A percentile compares a stretch with the other conserved stretches of the same genome.
Conservation (phyloP, 202 grass and related monocot species). For the Panicum hallii region DNA sequence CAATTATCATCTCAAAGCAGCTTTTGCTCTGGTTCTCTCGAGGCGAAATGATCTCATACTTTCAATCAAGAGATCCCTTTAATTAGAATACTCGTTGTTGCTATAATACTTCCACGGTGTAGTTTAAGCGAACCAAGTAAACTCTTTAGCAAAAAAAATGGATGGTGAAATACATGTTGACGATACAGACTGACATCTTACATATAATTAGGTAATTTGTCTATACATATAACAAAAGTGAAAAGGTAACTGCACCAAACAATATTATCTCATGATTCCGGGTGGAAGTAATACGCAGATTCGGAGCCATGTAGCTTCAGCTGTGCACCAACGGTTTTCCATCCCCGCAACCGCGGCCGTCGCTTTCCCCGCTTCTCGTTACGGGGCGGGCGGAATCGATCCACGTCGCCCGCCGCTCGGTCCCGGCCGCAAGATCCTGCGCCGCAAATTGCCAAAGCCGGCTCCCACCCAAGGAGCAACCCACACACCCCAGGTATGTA, state of each 20-base stretch:
- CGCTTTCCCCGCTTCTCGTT: background rate
- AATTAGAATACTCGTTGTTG: too few species aligned
- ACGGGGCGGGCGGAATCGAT: background rate
- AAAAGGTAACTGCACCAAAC: background rate
- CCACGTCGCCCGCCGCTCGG: conserved; percentile 42
- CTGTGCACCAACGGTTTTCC: conserved; percentile 48
- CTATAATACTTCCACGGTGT: background rate
- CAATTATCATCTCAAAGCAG: too few species aligned
- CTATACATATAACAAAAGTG: too few species aligned
- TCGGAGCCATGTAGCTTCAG: background rate
- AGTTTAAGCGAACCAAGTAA: background rate
- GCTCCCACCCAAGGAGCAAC: background rate
- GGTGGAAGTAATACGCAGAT: background rate
- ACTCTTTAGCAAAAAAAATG: too few species aligned
- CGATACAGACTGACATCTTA: too few species aligned
- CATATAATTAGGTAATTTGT: background rate
- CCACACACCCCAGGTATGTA: background rate
- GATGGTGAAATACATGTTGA: background rate
- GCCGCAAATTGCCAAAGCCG: conserved; percentile 12
- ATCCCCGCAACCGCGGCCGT: background rate
- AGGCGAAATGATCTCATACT: too few species aligned
- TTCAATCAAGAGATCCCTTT: too few species aligned
- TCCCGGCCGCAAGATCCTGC: background rate
- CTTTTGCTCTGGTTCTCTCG: too few species aligned
- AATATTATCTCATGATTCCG: background rate